Evolutionary conservation across 208 protist species (phyloP).

Genomic region (Acanthamoeba lenticulata): DNA sequence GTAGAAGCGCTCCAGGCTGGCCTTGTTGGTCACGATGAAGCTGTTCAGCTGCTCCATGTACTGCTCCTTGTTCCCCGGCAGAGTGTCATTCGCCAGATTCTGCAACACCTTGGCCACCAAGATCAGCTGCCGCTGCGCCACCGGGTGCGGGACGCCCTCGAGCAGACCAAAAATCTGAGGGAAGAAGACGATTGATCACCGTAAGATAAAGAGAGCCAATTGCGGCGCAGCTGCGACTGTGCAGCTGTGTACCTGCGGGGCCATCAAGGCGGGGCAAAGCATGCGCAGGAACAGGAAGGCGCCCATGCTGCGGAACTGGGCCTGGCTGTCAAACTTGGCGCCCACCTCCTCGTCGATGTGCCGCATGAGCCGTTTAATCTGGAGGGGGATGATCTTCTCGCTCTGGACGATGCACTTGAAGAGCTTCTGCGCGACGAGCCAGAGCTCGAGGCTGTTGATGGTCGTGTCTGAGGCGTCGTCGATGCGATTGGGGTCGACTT

Average conservation of each 20-base stretch:
- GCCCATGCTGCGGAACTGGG: background rate
- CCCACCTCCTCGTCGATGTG: background rate
- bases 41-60: slow-evolving; percentile 76
- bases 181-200: too few relatives aligned
- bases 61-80: slow-evolving; percentile 48
- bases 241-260: background rate
- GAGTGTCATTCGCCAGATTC: slow-evolving; percentile 78
- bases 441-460: slow-evolving; percentile 48
- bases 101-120: slow-evolving; percentile 79
- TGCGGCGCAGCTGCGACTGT: too few relatives aligned
- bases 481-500: background rate
- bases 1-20: background rate
- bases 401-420: background rate
- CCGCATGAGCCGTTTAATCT: background rate
- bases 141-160: background rate
- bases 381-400: background rate
- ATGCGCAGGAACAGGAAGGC: slow-evolving; percentile 43
- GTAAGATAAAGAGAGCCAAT: background rate
- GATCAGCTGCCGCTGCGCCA: slow-evolving; percentile 66
- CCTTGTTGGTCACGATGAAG: slow-evolving; percentile 73
- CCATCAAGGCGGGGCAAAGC: slow-evolving; percentile 18
- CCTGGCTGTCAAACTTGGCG: background rate
- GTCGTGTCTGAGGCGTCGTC: background rate
- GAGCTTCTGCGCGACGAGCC: slow-evolving; percentile 45
- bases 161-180: too few relatives aligned